Evolutionary conservation across 495 filamentous ascomycete genomes (phyloP), one percentile per base, ranked within the genome.

Genomic region (Penicillium macrosclerotiorum): DNA sequence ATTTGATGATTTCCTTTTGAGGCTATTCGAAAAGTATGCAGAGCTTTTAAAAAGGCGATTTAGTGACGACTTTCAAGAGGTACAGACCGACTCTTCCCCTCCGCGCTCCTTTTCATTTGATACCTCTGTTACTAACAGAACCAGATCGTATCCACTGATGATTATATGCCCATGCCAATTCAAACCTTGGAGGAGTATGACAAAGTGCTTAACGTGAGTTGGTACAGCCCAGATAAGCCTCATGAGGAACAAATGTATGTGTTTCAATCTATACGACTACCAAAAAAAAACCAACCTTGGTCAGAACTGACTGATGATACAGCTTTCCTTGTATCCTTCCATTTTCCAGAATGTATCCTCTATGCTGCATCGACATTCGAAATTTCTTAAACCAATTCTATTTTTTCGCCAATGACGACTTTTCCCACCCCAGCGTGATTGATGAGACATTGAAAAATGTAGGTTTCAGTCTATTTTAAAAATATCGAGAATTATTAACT

Each of bases 141-240:
- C 34, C 47, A 93, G 83, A 95, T 96, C 64, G 89, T 99, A 20
- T 88, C 84, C 8, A 95, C 90, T 9, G 93, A 99, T 62, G 93
- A 99, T 62, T 99, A 97, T 66, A 96, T 97, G 91, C 94, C 94
- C 14, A 97, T 99, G 94, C 84, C 88, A 5, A 94, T 96, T 55
- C 83, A 86, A 47, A 88, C 83, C 18, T 52, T 75, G n/a, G 90
- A 94, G 45, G 90, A 96, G 55, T 96, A 94, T 62, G 88, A 95
- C 49, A 94, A 95, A 56, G 91, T 99, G 18, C 80, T 95, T 52
- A 88, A 85, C 44, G 89, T 96, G 41, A 92, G 82, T 64, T 97
- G 91, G 90, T 96, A 93, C 60, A 84, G 75, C 7, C 90, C 89
- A 32, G 88, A 93, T 8, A 88, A 84, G 45, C 63, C 83, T 32